Percentiles rank a stretch among this genome's conserved stretches.
phyloP scores from a whole-genome alignment of 2,329 filamentous ascomycete genomes.

The Blastomyces gilchristii region DNA sequence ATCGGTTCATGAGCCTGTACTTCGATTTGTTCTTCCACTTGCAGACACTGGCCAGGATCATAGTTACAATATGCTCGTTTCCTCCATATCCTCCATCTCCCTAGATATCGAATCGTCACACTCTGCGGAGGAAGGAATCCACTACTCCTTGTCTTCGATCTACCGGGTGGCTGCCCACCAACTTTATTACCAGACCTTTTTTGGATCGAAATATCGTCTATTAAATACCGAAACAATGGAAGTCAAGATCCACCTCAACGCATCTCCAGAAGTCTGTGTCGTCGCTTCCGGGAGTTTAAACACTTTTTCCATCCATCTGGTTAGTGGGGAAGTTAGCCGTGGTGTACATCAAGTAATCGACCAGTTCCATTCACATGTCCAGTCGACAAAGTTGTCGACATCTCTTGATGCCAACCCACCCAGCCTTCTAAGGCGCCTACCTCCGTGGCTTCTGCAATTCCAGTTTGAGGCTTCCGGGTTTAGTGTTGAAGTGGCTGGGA shows the following conservation, averaged over 20 bases:
- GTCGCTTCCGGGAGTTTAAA: constrained; percentile 69
- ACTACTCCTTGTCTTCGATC: constrained; percentile 76
- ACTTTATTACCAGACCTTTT: constrained; percentile 86
- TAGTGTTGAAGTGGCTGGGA: constrained; percentile 78
- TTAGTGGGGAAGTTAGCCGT: constrained; percentile 83
- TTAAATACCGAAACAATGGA: constrained; percentile 82
- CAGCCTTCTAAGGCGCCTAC: constrained; percentile 68
- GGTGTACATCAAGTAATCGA: constrained; percentile 84
- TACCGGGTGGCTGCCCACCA: constrained; percentile 76
- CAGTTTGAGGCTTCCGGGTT: constrained; percentile 81
- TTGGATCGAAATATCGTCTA: constrained; percentile 72
- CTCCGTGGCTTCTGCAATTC: constrained; percentile 73
- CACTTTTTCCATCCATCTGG: constrained; percentile 79
- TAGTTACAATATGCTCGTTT: constrained; percentile 92
- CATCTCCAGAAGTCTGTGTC: constrained; percentile 75
- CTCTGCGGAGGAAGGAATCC: constrained; percentile 67
- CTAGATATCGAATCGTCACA: constrained; percentile 95
- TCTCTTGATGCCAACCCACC: constrained; percentile 44
- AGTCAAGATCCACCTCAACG: constrained; percentile 72
- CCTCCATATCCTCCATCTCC: constrained; percentile 85
- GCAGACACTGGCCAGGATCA: constrained; percentile 53
- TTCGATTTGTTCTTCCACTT: constrained; percentile 78
- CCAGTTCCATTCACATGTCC: constrained; percentile 63
- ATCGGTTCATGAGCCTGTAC: constrained; percentile 89
- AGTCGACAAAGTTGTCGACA: constrained; percentile 48